phyloP scores from a whole-genome alignment of 441 rosid species.

The Hura crepitans region DNA sequence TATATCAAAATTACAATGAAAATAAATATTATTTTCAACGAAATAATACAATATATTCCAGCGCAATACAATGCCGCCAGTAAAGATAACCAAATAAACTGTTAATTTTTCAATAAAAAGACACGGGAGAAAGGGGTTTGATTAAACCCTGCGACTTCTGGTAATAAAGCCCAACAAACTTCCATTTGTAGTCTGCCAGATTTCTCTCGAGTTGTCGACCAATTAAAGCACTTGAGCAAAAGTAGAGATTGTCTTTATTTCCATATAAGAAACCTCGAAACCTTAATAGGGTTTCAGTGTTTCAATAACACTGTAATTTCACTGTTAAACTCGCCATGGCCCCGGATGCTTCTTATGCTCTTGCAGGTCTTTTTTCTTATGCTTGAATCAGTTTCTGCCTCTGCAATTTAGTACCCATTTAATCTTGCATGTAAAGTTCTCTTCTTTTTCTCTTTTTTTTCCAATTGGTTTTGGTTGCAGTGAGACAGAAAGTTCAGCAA shows the following conservation, averaged over 20 bases:
- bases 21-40: too few relatives aligned
- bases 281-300: background rate
- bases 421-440: background rate
- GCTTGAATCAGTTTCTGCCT: background rate
- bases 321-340: background rate
- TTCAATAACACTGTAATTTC: background rate
- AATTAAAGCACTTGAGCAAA: background rate
- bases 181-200: background rate
- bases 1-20: too few relatives aligned
- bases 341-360: constrained; percentile 14
- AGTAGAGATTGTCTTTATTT: background rate
- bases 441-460: background rate
- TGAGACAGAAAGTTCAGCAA: constrained; percentile 72
- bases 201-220: background rate
- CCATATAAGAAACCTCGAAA: background rate
- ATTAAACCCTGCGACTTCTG: background rate
- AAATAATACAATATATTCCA: too few relatives aligned
- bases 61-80: too few relatives aligned
- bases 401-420: background rate
- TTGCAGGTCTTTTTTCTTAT: constrained; percentile 13
- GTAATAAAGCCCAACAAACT: background rate
- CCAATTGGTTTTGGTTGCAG: constrained; percentile 34
- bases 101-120: too few relatives aligned
- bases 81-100: too few relatives aligned
- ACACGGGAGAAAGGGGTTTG: background rate